phyloP scores from a whole-genome alignment of 176 grass and related monocot genomes.

The Eleusine indica region DNA sequence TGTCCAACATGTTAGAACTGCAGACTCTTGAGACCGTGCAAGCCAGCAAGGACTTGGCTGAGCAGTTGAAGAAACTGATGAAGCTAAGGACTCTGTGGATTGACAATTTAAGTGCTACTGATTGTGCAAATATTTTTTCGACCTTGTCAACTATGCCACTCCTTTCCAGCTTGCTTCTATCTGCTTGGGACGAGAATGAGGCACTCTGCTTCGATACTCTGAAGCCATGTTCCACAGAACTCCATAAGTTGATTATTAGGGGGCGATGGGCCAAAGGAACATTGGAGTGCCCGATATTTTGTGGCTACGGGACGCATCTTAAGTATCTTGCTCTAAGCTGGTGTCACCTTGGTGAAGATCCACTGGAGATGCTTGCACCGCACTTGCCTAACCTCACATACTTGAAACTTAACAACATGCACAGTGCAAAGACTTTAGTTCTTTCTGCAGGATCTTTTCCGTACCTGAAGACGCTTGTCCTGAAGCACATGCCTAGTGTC shows the following conservation, averaged over 20 bases:
- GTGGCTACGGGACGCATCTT: not conserved
- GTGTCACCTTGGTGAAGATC: slow-evolving; percentile 18
- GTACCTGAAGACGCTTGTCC: not conserved
- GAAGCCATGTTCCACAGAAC: not conserved
- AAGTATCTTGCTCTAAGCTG: slow-evolving; percentile 36
- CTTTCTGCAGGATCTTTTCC: slow-evolving; percentile 20
- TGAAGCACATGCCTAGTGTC: slow-evolving; percentile 19
- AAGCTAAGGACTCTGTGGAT: slow-evolving; percentile 34
- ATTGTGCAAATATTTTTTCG: slow-evolving; percentile 25
- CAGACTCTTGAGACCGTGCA: slow-evolving; percentile 51
- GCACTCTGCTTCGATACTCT: slow-evolving; percentile 1
- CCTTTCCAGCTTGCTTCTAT: slow-evolving; percentile 42
- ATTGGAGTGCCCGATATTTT: slow-evolving; percentile 20
- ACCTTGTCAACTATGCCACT: slow-evolving; percentile 8
- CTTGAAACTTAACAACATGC: slow-evolving; percentile 1
- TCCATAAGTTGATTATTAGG: slow-evolving; percentile 12
- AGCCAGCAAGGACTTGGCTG: slow-evolving; percentile 25
- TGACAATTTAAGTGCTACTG: slow-evolving; percentile 10
- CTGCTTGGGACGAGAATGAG: slow-evolving; percentile 28
- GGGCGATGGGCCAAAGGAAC: slow-evolving; percentile 8
- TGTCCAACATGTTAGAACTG: slow-evolving; percentile 30
- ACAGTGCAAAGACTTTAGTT: not conserved
- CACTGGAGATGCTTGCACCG: not conserved
- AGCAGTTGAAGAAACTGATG: slow-evolving; percentile 45
- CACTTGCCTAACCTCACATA: slow-evolving; percentile 5